Base-by-base conservation (phyloP, 148 eudicot species). In the Bassia scoparia region DNA sequence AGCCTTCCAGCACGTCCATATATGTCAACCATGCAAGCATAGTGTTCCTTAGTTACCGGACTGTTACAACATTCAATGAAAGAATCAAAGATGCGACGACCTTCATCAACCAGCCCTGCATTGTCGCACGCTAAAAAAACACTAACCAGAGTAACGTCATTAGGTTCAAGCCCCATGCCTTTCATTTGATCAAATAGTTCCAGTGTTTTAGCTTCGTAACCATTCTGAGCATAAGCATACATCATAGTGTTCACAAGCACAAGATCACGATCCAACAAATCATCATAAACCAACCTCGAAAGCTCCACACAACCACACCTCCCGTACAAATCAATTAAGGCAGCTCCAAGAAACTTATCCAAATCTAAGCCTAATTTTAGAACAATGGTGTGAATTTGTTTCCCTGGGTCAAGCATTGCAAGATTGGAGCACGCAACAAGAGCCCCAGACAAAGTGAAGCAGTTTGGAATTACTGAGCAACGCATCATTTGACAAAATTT, bases 21-120 rank as follows among this genome's bases (percentile, higher is more conserved):
- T 44, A 83, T 54, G 78, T 81, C 80, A 75, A 84, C 82, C 84
- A 84, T 73, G 53, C 87, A 81, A 54, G 87, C 77, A 69, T 84
- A 84, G 79, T 84, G 82, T 49, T 78, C 84, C 26, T 56, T 79
- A 11, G 84, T 81, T 27, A 84, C 75, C 33, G 37, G 54, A 31
- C 79, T 71, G 20, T 61, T 76, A 49, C 14, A 5, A 38, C 70
- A 27, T 26, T 58, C 56, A 44, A 58, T 65, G 76, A 62, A 43
- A 15, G 77, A 69, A 64, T 74, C 70, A 70, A 84, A 81, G 54
- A 81, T 81, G 38, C 37, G 75, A 74, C 84, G 72, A 11, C 84
- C 84, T 81, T 84, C 84, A 66, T 78, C 82, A 56, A 81, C 78
- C 53, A 81, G 65, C 60, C 87, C 78, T 11, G 76, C 78, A 79